Base-by-base conservation (phyloP, 805 yeast genomes). In the Wickerhamiella azymoides region DNA sequence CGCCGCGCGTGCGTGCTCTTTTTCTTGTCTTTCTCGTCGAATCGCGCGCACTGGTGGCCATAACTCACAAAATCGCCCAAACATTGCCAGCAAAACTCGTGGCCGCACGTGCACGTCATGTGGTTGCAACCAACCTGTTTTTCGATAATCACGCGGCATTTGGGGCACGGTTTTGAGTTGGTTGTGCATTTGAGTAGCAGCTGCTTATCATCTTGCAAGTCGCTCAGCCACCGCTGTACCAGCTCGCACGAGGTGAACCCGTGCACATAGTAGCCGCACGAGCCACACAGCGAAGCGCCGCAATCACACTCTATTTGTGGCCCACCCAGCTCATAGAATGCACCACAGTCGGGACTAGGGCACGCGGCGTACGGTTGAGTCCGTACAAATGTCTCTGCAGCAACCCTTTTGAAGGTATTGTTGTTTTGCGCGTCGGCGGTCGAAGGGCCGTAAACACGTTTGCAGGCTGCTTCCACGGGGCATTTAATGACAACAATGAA, bases 91-190 rank as follows among this genome's bases (percentile, higher is more conserved):
- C 98, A 92, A 58, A 86, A 92, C 59, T 88, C 84, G 59, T 74
- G 63, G 10, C 61, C 58, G 61, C 98, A 92, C 48, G 74, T 68
- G 61, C 98, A 92, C 1, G 77, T 72, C 95, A 92, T 89, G 63
- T 92, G 98, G 62, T 89, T 89, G 64, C 98, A 92, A 0, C 98
- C 98, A 18, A 96, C 97, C 58, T 82, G 82, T 56, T 89, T 86
- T 59, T 92, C 96, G 51, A 89, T 92, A 25, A 77, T 67, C 1
- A 85, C 67, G 9, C 66, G 65, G 65, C 98, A 92, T 56, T 75
- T 74, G 0, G 96, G 94, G 61, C 98, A 92, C 39, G 74, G 73
- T 54, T 84, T 80, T 1, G 98, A 85, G 60, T 89, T 79, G 3
- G 81, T 77, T 3, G 76, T 70, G 19, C 92, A 78, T 96, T 97